phyloP scores from a whole-genome alignment of 2,329 filamentous ascomycete species.

The Thielaviopsis ethacetica region DNA sequence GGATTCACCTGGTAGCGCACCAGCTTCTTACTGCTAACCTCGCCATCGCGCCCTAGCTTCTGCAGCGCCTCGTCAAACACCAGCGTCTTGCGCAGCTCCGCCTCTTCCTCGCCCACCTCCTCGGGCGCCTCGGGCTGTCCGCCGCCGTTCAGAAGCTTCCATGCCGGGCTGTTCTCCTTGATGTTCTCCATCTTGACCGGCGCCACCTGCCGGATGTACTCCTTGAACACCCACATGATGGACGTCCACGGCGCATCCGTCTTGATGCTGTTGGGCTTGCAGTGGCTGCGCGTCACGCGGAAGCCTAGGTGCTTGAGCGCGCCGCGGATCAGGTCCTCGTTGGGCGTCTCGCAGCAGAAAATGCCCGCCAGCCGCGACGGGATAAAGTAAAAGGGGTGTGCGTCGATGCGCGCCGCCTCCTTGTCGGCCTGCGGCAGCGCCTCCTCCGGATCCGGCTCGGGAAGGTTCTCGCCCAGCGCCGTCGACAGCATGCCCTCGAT shows the following conservation, averaged over 20 bases:
- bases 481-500: constrained; percentile 86
- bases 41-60: constrained; percentile 43
- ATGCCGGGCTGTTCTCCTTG: constrained; percentile 53
- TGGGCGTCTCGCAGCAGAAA: constrained; percentile 63
- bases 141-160: constrained; percentile 40
- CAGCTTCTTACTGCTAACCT: constrained; percentile 49
- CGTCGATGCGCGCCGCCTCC: constrained; percentile 50
- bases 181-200: constrained; percentile 61
- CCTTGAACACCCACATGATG: constrained; percentile 84
- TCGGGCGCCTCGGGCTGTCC: constrained; percentile 12
- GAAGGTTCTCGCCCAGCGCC: constrained; percentile 57
- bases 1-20: constrained; percentile 86
- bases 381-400: constrained; percentile 73
- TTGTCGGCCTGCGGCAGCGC: constrained; percentile 22
- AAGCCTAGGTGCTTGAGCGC: constrained; percentile 72
- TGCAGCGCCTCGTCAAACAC: constrained; percentile 68
- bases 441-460: constrained; percentile 21
- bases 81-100: constrained; percentile 39
- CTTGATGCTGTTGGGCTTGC: constrained; percentile 77
- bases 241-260: constrained; percentile 83
- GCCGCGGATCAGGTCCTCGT: constrained; percentile 64
- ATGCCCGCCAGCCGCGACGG: constrained; percentile 59
- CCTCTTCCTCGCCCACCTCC: constrained; percentile 14
- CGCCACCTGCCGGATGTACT: constrained; percentile 70
- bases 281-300: constrained; percentile 69